Conservation (phyloP, 2,329 filamentous ascomycete species). For the Colletotrichum echinochloae region DNA sequence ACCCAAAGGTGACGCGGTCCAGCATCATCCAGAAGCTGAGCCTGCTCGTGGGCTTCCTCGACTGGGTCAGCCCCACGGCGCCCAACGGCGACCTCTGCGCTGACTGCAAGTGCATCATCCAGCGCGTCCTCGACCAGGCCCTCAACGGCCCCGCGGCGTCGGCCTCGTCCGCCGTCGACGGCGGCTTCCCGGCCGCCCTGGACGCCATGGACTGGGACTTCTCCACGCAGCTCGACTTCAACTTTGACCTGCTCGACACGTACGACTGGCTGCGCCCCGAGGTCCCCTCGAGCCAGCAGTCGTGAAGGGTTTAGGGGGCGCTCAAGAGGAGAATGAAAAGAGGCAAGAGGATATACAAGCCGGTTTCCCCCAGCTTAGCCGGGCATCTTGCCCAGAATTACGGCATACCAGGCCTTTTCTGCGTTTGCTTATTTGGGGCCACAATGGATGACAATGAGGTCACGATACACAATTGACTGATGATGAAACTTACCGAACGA, state of each 20-base stretch:
- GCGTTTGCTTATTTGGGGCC: not conserved
- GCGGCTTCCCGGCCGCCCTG: conserved; percentile 23
- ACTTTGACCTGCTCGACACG: conserved; percentile 62
- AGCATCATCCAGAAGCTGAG: conserved; percentile 65
- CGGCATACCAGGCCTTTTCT: not conserved
- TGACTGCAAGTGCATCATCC: conserved; percentile 61
- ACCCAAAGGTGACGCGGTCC: conserved; percentile 56
- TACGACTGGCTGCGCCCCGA: conserved; percentile 59
- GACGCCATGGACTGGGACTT: conserved; percentile 52
- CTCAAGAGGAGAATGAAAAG: too few species aligned
- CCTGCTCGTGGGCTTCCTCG: conserved; percentile 62
- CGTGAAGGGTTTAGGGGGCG: conserved; percentile 11
- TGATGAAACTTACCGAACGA: not conserved
- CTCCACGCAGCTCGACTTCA: conserved; percentile 51
- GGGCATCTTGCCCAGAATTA: not conserved
- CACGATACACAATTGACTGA: not conserved
- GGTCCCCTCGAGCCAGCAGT: conserved; percentile 17
- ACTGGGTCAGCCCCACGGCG: conserved; percentile 61
- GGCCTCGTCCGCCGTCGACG: conserved; percentile 29
- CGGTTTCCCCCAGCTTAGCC: not conserved
- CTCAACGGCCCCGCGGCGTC: conserved; percentile 52
- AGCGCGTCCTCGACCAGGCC: conserved; percentile 62
- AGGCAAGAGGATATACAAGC: not conserved
- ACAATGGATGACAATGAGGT: not conserved
- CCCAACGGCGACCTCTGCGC: conserved; percentile 62